A percentile compares a stretch with the other conserved stretches of the same genome.
These are phyloP conservation scores for Mycena belliarum DNA, from an alignment of 768 basidiomycete species.

Conservation along the genomic window DNA sequence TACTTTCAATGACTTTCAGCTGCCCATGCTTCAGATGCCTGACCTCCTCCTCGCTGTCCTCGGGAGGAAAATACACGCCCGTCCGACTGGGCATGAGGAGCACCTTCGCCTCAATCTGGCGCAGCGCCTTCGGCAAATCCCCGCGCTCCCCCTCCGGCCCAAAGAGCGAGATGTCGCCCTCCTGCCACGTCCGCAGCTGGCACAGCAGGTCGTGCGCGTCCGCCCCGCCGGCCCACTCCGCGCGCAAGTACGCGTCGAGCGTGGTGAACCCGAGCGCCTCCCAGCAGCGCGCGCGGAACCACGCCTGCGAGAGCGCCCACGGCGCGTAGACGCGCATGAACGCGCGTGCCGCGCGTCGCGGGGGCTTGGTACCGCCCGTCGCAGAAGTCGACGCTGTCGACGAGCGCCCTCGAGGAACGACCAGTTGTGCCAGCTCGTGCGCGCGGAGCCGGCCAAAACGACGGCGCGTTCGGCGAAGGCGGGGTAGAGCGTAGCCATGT, in stretches of 20 bases:
- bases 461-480: slow-evolving; percentile 19
- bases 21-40: slow-evolving; percentile 11
- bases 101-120: slow-evolving; percentile 9
- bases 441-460: slow-evolving; percentile 19
- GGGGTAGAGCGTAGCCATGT: slow-evolving; percentile 20
- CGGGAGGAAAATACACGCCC: slow-evolving; percentile 10
- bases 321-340: slow-evolving; percentile 18
- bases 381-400: slow-evolving; percentile 19
- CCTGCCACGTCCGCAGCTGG: slow-evolving; percentile 13
- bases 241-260: slow-evolving; percentile 12
- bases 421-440: slow-evolving; percentile 23
- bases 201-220: slow-evolving; percentile 19
- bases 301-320: slow-evolving; percentile 19
- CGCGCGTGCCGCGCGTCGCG: slow-evolving; percentile 10
- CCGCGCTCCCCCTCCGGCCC: slow-evolving; percentile 15
- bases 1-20: slow-evolving; percentile 8
- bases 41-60: slow-evolving; percentile 5
- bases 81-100: slow-evolving; percentile 18
- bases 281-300: slow-evolving; percentile 19
- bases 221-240: slow-evolving; percentile 6
- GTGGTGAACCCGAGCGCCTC: slow-evolving; percentile 8
- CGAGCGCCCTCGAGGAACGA: slow-evolving; percentile 19
- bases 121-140: slow-evolving; percentile 12
- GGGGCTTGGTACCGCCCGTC: slow-evolving; percentile 15
- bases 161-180: slow-evolving; percentile 16